Conservation (phyloP, 2,329 filamentous ascomycete genomes). For the Zalaria sp. region DNA sequence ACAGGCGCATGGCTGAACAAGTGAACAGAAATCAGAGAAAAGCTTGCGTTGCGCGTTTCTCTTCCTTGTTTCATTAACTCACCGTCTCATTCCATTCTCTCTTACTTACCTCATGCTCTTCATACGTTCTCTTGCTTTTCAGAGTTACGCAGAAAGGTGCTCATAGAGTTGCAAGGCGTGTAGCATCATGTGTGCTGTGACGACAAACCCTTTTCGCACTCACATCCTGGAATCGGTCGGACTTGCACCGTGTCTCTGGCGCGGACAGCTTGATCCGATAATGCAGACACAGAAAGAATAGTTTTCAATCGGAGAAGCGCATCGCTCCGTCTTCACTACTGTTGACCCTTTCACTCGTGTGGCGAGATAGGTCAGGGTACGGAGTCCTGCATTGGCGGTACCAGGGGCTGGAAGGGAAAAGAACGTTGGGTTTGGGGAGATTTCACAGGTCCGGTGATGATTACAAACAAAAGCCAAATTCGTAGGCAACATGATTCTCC, state of each 20-base stretch:
- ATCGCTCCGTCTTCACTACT: slow-evolving; percentile 15
- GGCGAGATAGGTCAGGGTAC: background rate
- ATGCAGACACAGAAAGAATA: slow-evolving; percentile 13
- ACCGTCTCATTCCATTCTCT: background rate
- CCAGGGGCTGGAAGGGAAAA: too few relatives aligned
- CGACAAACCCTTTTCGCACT: background rate
- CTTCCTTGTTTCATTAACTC: background rate
- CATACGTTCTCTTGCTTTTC: background rate
- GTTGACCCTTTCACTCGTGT: background rate
- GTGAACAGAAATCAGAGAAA: slow-evolving; percentile 10
- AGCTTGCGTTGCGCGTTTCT: background rate
- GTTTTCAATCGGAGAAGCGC: slow-evolving; percentile 23
- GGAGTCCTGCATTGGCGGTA: background rate
- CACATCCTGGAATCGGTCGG: background rate
- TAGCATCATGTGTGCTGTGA: background rate
- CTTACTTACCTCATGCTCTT: background rate
- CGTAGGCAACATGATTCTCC: slow-evolving; percentile 5
- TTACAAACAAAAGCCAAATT: slow-evolving; percentile 9
- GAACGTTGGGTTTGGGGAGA: background rate
- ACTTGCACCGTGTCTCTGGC: background rate
- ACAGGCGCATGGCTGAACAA: slow-evolving; percentile 6
- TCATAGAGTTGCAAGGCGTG: background rate
- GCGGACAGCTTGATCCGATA: background rate
- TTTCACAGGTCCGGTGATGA: slow-evolving; percentile 8
- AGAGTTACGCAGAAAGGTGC: background rate